Percentiles rank a stretch among this genome's conserved stretches.
Conservation (phyloP, 306 rosid species). For the Hippophae rhamnoides region DNA sequence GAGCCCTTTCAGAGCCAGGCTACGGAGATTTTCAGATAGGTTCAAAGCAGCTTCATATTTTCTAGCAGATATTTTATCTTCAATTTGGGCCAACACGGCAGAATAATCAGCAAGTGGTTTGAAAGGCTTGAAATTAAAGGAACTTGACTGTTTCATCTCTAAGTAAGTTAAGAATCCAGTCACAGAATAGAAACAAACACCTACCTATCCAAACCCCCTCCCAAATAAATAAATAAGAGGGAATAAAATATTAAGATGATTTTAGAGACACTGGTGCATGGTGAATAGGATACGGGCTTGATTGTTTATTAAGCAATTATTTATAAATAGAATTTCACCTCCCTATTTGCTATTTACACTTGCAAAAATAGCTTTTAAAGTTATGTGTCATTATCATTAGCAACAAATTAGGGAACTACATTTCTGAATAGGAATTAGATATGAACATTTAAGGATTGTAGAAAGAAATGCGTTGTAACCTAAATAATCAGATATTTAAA, state of each 20-base stretch:
- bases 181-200: conserved; percentile 2
- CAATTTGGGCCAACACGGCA: conserved; percentile 55
- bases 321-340: too few species aligned
- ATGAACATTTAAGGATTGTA: conserved; percentile 8
- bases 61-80: conserved; percentile 44
- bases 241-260: too few species aligned
- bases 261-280: too few species aligned
- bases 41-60: conserved; percentile 64
- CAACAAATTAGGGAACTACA: background rate
- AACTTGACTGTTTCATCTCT: conserved; percentile 59
- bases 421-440: background rate
- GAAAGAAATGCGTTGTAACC: conserved; percentile 4
- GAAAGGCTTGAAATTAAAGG: conserved; percentile 70
- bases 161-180: conserved; percentile 46
- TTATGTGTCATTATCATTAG: background rate
- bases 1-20: conserved; percentile 77
- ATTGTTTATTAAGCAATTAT: too few species aligned
- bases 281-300: too few species aligned
- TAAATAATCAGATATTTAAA: background rate
- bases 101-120: conserved; percentile 58
- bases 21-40: conserved; percentile 56
- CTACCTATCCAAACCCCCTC: background rate
- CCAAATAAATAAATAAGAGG: background rate
- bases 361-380: background rate
- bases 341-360: too few species aligned